Percentiles rank a stretch among this genome's conserved stretches.
phyloP scores from a whole-genome alignment of 441 rosid species.

The Croton laevigatus region DNA sequence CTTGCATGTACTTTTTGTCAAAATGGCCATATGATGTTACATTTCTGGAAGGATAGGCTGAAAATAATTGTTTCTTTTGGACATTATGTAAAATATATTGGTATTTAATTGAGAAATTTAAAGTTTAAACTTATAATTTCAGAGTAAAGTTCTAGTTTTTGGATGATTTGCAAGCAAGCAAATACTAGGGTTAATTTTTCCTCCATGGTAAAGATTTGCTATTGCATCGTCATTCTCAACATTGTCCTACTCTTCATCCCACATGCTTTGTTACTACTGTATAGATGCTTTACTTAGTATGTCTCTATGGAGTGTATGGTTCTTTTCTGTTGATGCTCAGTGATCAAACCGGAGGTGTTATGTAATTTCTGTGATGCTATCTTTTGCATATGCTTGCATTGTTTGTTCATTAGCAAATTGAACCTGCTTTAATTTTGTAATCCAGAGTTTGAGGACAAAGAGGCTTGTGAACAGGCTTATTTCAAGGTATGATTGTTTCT shows the following conservation, averaged over 20 bases:
- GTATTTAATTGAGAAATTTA: background rate
- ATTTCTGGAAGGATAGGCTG: background rate
- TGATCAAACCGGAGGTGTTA: background rate
- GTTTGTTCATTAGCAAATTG: background rate
- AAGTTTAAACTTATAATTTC: background rate
- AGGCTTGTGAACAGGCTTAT: constrained; percentile 84
- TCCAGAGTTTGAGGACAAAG: constrained; percentile 73
- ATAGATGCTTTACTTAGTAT: background rate
- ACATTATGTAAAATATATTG: background rate
- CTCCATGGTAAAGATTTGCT: background rate
- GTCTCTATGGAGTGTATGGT: background rate
- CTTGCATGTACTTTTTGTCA: background rate
- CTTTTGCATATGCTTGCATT: background rate
- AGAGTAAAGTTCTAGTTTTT: background rate
- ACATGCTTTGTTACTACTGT: background rate
- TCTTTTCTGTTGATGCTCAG: background rate
- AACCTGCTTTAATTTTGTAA: background rate
- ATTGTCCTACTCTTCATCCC: background rate
- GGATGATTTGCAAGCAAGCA: background rate
- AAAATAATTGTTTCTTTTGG: background rate
- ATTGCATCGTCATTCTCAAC: background rate
- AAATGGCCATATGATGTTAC: background rate
- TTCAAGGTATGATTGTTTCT: constrained; percentile 54
- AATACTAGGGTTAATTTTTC: background rate
- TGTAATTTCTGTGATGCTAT: constrained; percentile 1